Evolutionary conservation across 345 rosid species (phyloP).

Genomic region (Eucalyptus cloeziana): DNA sequence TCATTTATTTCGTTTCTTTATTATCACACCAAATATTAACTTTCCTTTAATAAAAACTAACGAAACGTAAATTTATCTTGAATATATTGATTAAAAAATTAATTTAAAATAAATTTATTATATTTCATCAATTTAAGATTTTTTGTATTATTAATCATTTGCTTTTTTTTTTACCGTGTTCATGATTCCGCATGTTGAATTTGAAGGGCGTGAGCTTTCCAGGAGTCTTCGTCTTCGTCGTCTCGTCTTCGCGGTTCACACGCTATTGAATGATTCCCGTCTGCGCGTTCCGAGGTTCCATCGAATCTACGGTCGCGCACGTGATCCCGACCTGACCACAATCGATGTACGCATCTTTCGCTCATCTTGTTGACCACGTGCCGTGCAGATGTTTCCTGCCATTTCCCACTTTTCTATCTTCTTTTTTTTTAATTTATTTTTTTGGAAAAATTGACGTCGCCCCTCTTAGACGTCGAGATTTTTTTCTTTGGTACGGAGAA

Average conservation of each 20-base stretch:
- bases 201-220: not conserved
- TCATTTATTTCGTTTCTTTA: not conserved
- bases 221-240: not conserved
- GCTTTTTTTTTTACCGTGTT: not conserved
- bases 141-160: not conserved
- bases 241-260: not conserved
- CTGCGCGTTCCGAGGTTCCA: not conserved
- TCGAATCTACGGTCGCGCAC: not conserved
- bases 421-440: too few relatives aligned
- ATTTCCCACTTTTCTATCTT: not conserved
- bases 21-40: too few relatives aligned
- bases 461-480: not conserved
- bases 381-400: not conserved
- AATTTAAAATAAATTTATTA: too few relatives aligned
- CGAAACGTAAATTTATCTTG: too few relatives aligned
- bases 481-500: too few relatives aligned
- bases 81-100: too few relatives aligned
- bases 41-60: too few relatives aligned
- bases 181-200: not conserved
- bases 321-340: not conserved
- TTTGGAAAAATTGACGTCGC: not conserved
- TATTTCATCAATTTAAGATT: too few relatives aligned
- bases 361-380: not conserved
- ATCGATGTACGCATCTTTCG: not conserved
- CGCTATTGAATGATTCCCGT: not conserved